These are phyloP conservation scores for Paraleonurus japonicus DNA, from an alignment of 257 asterid species.

Conservation along the genomic window DNA sequence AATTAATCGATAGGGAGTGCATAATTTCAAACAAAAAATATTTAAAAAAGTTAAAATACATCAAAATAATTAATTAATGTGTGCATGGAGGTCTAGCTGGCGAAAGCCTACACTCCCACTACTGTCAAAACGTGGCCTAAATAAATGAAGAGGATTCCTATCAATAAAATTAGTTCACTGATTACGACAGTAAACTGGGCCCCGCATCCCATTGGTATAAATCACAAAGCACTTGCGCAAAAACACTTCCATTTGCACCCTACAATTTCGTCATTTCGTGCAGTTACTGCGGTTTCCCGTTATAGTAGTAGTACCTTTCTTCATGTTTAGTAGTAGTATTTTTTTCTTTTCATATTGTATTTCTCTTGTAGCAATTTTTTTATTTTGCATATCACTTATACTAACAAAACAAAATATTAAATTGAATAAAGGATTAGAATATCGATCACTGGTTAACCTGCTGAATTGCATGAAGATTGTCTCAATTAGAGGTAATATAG, in stretches of 20 bases:
- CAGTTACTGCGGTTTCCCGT: background rate
- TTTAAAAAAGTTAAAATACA: background rate
- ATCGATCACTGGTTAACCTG: too few species aligned
- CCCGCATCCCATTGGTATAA: background rate
- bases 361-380: too few species aligned
- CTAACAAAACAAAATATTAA: too few species aligned
- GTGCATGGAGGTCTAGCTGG: conserved; percentile 7
- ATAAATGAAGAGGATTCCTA: background rate
- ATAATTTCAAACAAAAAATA: background rate
- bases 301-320: too few species aligned
- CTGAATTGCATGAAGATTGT: too few species aligned
- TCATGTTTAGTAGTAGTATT: too few species aligned
- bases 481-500: too few species aligned
- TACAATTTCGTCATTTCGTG: background rate
- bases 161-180: background rate
- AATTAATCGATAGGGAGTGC: too few species aligned
- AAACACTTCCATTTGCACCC: background rate
- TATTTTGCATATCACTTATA: too few species aligned
- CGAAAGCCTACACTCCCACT: background rate
- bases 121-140: background rate
- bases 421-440: too few species aligned
- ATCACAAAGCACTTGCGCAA: background rate
- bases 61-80: background rate
- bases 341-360: too few species aligned
- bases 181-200: background rate